Evolutionary conservation across 1,284 basidiomycete species (phyloP), one percentile per base, ranked within the genome.

Genomic region (Moesziomyces parantarcticus): DNA sequence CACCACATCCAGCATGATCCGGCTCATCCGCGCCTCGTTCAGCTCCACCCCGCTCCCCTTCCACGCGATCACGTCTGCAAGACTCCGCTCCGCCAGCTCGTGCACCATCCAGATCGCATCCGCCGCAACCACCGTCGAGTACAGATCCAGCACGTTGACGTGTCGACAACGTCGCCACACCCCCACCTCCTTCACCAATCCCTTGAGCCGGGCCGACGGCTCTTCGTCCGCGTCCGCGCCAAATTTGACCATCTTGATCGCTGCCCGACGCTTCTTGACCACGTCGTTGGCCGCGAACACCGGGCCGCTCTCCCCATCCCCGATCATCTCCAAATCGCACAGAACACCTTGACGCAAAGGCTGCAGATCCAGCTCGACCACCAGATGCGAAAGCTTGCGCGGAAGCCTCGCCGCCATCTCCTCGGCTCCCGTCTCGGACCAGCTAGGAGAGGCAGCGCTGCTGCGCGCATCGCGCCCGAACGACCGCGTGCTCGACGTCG

Each of bases 251-350:
- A 77, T 50, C 50, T 79, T 79, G 62, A 79, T 58, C 3, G 77
- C 76, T 7, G 78, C 69, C n/a, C 55, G 39, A n/a, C 57, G 57
- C 20, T 58, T 58, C 49, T 60, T 58, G 44, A 59, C 25, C 23
- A 58, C 60, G 20, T 69, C 60, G 21, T 49, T 58, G 5, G 74
- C 74, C 2, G 74, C 55, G 43, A 68, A 74, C 26, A 79, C 77
- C 5, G 78, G 68, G 3, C 77, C 77, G 22, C 71, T 75, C 41
- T 79, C 77, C 41, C 77, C 77, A 5, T 78, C 76, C 14, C 76
- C 77, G 21, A 79, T 76, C 58, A 78, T 70, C 41, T 73, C 51
- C 43, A 79, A 49, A 40, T 70, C 56, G 26, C 40, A 29, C 16
- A 67, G 60, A 47, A 48, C 52, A 14, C 62, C 54, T 20, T 40